Evolutionary conservation across 768 basidiomycete genomes (phyloP), one percentile per base, ranked within the genome.

Genomic region (Gautieria morchelliformis): DNA sequence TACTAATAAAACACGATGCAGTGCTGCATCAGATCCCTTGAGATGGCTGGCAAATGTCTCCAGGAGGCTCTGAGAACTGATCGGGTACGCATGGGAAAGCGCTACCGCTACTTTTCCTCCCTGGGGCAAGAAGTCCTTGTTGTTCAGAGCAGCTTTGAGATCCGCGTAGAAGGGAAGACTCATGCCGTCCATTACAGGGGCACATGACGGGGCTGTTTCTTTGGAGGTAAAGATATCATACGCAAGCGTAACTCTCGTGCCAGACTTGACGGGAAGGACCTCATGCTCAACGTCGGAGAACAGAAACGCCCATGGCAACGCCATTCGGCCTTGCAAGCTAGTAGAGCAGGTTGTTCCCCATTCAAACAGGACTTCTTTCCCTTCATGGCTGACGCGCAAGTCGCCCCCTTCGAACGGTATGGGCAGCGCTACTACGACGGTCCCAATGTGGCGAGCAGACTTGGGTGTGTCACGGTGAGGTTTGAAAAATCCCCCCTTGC

Each of bases 231-330:
- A 57, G 4, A 47, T 57, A 30, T 49, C 56, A 64, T 73, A 76
- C 0, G 74, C 76, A 39, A 76, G 59, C 0, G 74, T 74, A 6
- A 78, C 67, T 1, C 74, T 68, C 61, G 74, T 60, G 0, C 76
- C 75, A 0, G 71, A 68, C 0, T 53, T 61, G 8, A 76, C 72
- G 10, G 63, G 61, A 1, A 61, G 20, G 22, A 75, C 73, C 62
- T 75, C 73, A 44, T 75, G 73, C 52, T 74, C 73, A 51, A 76
- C 68, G 57, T 75, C 73, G 61, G 70, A 70, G 71, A 14, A 71
- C 40, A 70, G 66, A 15, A 70, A 72, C 14, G 65, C 68, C 15
- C 70, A 62, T 1, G 58, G 60, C 22, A 66, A 52, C 48, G 48
- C 8, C n/a, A 24, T 2, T 30, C n/a, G 30, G n/a, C 11, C 37